phyloP scores from a whole-genome alignment of 169 alveolate species.

The Eimeria acervulina region DNA sequence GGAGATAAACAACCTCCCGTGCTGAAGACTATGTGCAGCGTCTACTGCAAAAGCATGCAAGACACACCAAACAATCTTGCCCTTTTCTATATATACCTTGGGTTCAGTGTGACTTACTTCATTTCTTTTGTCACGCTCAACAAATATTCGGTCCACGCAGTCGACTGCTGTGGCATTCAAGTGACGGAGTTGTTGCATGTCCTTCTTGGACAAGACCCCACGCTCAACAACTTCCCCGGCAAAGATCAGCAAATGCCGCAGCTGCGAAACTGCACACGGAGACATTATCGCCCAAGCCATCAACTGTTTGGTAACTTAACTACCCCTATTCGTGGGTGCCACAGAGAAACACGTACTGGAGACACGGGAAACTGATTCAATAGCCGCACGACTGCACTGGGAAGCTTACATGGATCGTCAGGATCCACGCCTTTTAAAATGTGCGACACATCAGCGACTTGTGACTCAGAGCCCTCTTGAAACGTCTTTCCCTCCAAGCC shows the following conservation, averaged over 20 bases:
- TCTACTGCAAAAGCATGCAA: not conserved
- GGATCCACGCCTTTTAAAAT: not conserved
- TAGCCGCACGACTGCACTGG: not conserved
- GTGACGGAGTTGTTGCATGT: slow-evolving; percentile 50
- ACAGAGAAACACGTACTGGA: not conserved
- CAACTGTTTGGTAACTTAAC: not conserved
- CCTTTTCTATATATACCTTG: not conserved
- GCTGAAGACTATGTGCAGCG: not conserved
- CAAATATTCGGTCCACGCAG: slow-evolving; percentile 61
- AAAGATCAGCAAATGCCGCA: slow-evolving; percentile 36
- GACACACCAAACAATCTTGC: not conserved
- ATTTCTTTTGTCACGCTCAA: slow-evolving; percentile 52
- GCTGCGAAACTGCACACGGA: slow-evolving; percentile 40
- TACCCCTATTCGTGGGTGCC: not conserved
- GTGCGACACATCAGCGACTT: not conserved
- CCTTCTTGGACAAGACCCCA: slow-evolving; percentile 59
- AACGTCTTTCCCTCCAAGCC: not conserved
- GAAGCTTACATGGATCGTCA: slow-evolving; percentile 41
- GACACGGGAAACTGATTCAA: not conserved
- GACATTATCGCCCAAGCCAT: not conserved
- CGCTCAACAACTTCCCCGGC: slow-evolving; percentile 39
- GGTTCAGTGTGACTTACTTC: not conserved
- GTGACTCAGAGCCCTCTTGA: not conserved
- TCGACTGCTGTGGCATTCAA: slow-evolving; percentile 68
- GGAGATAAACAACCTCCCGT: not conserved